Percentiles rank a stretch among this genome's conserved stretches.
Conservation (phyloP, 2,329 filamentous ascomycete species). For the Diaporthe citriasiana region DNA sequence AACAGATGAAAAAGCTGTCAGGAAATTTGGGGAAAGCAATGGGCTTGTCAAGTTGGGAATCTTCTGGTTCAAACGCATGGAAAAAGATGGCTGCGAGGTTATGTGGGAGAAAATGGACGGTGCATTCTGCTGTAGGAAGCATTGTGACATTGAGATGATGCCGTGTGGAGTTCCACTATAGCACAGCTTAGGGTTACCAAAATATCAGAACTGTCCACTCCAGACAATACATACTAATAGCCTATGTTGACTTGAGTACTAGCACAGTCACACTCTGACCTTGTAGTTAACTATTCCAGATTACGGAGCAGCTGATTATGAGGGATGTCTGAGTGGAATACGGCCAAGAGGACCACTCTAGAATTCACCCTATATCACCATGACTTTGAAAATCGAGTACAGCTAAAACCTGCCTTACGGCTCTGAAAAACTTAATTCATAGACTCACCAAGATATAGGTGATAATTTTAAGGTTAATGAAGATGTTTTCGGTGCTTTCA, state of each 20-base stretch:
- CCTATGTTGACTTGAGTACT: no score
- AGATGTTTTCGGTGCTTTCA: no score
- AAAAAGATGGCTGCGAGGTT: not conserved
- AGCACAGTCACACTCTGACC: no score
- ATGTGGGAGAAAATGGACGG: constrained; percentile 8
- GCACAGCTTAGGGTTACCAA: not conserved
- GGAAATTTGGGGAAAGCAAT: not conserved
- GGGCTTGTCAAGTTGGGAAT: constrained; percentile 8
- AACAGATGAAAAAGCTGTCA: not conserved
- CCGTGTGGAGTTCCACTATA: not conserved
- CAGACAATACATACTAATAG: not conserved
- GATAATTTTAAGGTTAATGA: no score
- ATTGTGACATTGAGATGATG: not conserved
- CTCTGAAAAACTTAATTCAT: not conserved
- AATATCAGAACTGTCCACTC: not conserved
- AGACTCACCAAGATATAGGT: no score
- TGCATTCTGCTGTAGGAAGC: not conserved
- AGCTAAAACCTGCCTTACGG: not conserved
- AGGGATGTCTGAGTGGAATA: no score
- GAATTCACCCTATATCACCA: not conserved
- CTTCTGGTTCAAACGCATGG: constrained; percentile 27
- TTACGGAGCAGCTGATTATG: no score
- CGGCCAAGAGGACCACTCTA: not conserved
- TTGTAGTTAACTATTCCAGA: no score
- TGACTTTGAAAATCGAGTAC: not conserved